These are phyloP conservation scores for Hypoxylon trugodes DNA, from an alignment of 495 filamentous ascomycete genomes.

Conservation along the genomic window DNA sequence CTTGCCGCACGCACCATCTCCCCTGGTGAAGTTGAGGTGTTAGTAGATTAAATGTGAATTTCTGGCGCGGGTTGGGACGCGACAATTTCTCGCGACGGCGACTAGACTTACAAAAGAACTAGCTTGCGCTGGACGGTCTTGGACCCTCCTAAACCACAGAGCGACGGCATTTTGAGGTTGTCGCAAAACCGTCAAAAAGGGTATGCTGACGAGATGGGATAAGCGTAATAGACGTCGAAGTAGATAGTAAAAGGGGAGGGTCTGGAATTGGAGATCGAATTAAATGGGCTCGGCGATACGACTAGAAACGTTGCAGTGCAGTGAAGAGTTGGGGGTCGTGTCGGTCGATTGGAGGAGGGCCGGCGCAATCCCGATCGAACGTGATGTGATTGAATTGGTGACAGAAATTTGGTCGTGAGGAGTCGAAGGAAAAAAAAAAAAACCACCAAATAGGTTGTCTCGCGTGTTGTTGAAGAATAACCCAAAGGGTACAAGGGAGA, in stretches of 20 bases:
- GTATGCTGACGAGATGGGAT: not conserved
- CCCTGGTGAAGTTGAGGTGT: conserved; percentile 63
- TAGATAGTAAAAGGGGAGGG: conserved; percentile 23
- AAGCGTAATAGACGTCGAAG: not conserved
- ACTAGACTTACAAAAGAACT: conserved; percentile 82
- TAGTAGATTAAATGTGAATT: conserved; percentile 30
- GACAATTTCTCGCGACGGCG: conserved; percentile 4
- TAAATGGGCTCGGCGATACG: conserved; percentile 29
- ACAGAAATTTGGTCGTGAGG: not conserved
- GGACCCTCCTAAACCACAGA: conserved; percentile 62
- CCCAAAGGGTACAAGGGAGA: too few relatives aligned
- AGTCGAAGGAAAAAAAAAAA: not conserved
- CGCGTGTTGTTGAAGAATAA: not conserved
- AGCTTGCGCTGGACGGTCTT: conserved; percentile 96
- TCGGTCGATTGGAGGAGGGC: conserved; percentile 23
- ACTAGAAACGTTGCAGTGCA: conserved; percentile 37
- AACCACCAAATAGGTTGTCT: not conserved
- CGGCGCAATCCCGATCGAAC: conserved; percentile 22
- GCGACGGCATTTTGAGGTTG: conserved; percentile 59
- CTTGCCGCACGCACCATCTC: conserved; percentile 97
- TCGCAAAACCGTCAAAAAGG: conserved; percentile 1
- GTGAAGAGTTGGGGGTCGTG: conserved; percentile 3
- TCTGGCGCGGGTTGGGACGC: conserved; percentile 8
- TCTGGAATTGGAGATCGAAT: conserved; percentile 12
- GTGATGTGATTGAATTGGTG: not conserved